Conservation (phyloP, 2,329 filamentous ascomycete species). For the Blastomyces silverae region DNA sequence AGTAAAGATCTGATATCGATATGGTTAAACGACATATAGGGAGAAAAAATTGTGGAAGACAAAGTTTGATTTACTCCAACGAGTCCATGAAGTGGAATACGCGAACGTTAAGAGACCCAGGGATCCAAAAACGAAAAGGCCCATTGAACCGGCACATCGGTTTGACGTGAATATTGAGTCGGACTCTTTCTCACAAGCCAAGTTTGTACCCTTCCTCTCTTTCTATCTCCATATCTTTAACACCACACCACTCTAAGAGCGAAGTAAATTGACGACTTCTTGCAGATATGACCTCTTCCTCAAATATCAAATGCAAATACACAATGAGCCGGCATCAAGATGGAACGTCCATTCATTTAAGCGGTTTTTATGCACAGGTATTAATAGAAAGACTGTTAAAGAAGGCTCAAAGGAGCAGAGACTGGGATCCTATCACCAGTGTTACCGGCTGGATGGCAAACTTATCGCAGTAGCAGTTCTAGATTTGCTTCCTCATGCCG, state of each 20-base stretch:
- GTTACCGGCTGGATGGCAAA: constrained; percentile 45
- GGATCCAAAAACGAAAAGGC: constrained; percentile 40
- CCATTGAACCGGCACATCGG: constrained; percentile 44
- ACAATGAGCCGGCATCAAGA: constrained; percentile 41
- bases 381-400: constrained; percentile 36
- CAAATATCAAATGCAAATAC: constrained; percentile 43
- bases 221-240: not conserved
- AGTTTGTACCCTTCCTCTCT: constrained; percentile 29
- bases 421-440: constrained; percentile 47
- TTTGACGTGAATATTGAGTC: constrained; percentile 46
- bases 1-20: constrained; percentile 5
- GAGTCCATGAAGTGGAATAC: constrained; percentile 44
- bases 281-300: constrained; percentile 41
- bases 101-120: constrained; percentile 38
- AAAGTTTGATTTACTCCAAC: constrained; percentile 39
- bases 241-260: too few species aligned
- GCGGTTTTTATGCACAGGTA: constrained; percentile 44
- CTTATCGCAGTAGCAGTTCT: constrained; percentile 46
- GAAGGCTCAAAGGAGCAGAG: constrained; percentile 37
- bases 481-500: constrained; percentile 42
- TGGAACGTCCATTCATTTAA: constrained; percentile 43
- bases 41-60: constrained; percentile 41
- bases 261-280: constrained; percentile 3
- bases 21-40: constrained; percentile 24
- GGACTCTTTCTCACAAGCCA: constrained; percentile 43